A percentile compares a stretch with the other conserved stretches of the same genome.
Evolutionary conservation across 352 stramenopile genomes (phyloP).

Genomic region (Globisporangium parvum): DNA sequence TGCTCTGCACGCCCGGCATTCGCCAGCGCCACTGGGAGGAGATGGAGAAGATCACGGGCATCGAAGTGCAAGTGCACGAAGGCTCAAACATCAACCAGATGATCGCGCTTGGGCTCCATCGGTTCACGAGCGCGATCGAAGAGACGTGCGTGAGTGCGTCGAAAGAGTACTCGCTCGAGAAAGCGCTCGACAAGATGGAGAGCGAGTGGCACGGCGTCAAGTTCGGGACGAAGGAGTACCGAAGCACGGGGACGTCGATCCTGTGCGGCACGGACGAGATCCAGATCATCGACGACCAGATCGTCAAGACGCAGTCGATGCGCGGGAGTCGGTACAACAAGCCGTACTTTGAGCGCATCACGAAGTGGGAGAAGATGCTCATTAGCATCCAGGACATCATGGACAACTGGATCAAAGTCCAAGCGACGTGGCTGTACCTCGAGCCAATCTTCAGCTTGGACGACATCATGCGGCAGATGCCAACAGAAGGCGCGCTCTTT

Average conservation of each 20-base stretch:
- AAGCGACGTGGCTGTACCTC: slow-evolving; percentile 91
- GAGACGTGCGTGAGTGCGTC: slow-evolving; percentile 91
- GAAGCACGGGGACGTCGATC: slow-evolving; percentile 91
- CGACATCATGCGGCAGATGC: slow-evolving; percentile 93
- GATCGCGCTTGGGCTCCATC: slow-evolving; percentile 81
- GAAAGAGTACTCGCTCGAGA: slow-evolving; percentile 93
- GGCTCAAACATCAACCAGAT: slow-evolving; percentile 90
- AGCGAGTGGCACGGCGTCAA: slow-evolving; percentile 89
- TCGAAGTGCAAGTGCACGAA: slow-evolving; percentile 87
- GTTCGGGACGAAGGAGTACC: slow-evolving; percentile 93
- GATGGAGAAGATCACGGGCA: slow-evolving; percentile 82
- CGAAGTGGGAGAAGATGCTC: slow-evolving; percentile 88
- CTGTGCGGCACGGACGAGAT: slow-evolving; percentile 87
- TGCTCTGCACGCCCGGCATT: slow-evolving; percentile 91
- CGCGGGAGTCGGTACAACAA: slow-evolving; percentile 91
- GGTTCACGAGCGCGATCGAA: slow-evolving; percentile 87
- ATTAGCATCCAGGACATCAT: slow-evolving; percentile 90
- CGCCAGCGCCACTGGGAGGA: slow-evolving; percentile 91
- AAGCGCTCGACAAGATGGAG: slow-evolving; percentile 92
- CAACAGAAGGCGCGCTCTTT: slow-evolving; percentile 82
- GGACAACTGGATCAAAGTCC: slow-evolving; percentile 93
- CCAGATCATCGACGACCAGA: slow-evolving; percentile 93
- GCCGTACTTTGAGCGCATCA: slow-evolving; percentile 86
- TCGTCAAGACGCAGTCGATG: slow-evolving; percentile 95
- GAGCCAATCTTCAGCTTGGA: slow-evolving; percentile 92